phyloP scores from a whole-genome alignment of 345 rosid species.

The Noccaea bulbosa region DNA sequence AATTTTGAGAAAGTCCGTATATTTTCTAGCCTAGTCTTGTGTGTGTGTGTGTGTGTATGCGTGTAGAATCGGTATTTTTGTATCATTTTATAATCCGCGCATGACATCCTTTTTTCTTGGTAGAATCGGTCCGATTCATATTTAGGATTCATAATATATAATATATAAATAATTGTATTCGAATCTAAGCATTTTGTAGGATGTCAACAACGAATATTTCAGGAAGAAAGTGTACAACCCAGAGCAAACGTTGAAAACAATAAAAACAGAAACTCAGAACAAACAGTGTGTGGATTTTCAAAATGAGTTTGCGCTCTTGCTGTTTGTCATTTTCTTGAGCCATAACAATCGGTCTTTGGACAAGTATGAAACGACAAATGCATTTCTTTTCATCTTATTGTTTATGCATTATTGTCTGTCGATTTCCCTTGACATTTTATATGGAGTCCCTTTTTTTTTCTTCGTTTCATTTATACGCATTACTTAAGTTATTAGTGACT shows the following conservation, averaged over 20 bases:
- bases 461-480: not conserved
- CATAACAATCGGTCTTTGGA: constrained; percentile 14
- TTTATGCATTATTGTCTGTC: constrained; percentile 22
- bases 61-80: no score
- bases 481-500: constrained; percentile 15
- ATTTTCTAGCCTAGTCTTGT: no score
- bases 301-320: constrained; percentile 21
- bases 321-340: constrained; percentile 31
- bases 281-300: constrained; percentile 5
- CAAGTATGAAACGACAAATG: constrained; percentile 41
- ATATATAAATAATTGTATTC: not conserved
- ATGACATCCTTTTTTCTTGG: no score
- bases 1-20: no score
- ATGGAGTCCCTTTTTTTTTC: not conserved
- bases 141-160: no score
- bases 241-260: constrained; percentile 26
- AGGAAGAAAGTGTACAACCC: constrained; percentile 31
- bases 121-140: no score
- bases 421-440: constrained; percentile 23
- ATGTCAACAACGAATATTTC: constrained; percentile 41
- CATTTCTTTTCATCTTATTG: constrained; percentile 29
- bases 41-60: no score
- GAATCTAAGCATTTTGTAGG: constrained; percentile 29
- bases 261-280: constrained; percentile 13
- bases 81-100: no score